phyloP scores from a whole-genome alignment of 257 asterid genomes.

The Solanum ossicruentum region DNA sequence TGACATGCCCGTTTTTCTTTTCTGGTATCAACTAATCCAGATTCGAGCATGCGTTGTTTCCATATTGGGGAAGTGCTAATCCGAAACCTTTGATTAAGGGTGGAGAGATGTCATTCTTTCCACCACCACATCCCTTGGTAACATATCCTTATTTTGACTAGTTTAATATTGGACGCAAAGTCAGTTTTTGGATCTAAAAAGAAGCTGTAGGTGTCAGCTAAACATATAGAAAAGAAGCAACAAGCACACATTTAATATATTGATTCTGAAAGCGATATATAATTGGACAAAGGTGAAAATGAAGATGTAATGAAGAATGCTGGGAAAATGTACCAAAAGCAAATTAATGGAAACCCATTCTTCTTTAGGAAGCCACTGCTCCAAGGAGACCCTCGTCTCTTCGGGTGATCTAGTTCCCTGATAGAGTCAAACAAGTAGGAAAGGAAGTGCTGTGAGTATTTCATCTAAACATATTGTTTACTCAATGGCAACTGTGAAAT shows the following conservation, averaged over 20 bases:
- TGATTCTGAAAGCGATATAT: neutral
- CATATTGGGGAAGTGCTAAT: neutral
- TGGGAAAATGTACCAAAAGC: constrained; percentile 49
- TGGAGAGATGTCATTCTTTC: neutral
- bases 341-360: constrained; percentile 96
- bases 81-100: neutral
- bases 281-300: neutral
- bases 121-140: neutral
- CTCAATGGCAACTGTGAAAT: neutral
- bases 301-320: neutral
- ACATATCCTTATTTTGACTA: neutral
- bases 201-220: neutral
- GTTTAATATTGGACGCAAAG: neutral
- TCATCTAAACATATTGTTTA: neutral
- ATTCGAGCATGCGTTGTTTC: neutral
- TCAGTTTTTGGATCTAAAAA: neutral
- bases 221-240: neutral
- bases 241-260: neutral
- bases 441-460: neutral
- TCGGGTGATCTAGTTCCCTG: constrained; percentile 79
- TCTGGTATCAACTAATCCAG: too few relatives aligned
- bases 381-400: constrained; percentile 75
- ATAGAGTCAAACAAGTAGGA: neutral
- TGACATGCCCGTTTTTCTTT: too few relatives aligned
- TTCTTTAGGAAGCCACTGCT: constrained; percentile 95